Evolutionary conservation across 2,329 filamentous ascomycete species (phyloP).

Genomic region (Botrytis medusae): DNA sequence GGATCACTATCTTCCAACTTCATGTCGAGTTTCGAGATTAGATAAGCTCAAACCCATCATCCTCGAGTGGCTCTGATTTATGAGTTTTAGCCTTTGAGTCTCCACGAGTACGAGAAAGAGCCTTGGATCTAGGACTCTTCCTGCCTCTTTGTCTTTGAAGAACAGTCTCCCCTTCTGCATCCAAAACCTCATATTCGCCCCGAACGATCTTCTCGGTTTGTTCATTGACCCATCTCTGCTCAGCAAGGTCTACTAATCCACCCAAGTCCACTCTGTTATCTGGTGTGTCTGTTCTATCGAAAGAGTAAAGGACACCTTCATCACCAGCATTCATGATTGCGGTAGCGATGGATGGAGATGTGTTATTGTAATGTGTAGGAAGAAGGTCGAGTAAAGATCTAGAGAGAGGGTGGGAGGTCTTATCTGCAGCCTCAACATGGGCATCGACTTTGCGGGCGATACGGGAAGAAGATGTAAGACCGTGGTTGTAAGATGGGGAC

Average conservation of each 20-base stretch:
- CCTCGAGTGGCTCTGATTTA: slow-evolving; percentile 31
- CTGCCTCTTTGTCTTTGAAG: slow-evolving; percentile 33
- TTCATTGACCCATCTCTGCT: slow-evolving; percentile 37
- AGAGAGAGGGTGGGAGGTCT: slow-evolving; percentile 30
- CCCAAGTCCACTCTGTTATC: slow-evolving; percentile 34
- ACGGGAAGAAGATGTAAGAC: slow-evolving; percentile 24
- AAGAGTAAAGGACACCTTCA: slow-evolving; percentile 37
- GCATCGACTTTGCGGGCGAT: slow-evolving; percentile 32
- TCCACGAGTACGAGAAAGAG: slow-evolving; percentile 10
- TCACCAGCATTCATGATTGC: slow-evolving; percentile 27
- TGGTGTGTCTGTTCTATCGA: slow-evolving; percentile 36
- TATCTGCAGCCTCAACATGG: slow-evolving; percentile 30
- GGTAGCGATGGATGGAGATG: slow-evolving; percentile 29
- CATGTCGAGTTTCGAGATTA: slow-evolving; percentile 24
- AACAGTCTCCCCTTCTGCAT: slow-evolving; percentile 37
- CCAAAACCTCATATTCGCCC: slow-evolving; percentile 40
- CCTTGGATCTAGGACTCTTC: slow-evolving; percentile 37
- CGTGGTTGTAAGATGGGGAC: slow-evolving; percentile 27
- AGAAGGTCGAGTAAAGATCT: slow-evolving; percentile 38
- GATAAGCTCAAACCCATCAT: slow-evolving; percentile 40
- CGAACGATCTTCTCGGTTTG: slow-evolving; percentile 40
- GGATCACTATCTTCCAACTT: background rate
- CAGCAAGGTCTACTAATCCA: slow-evolving; percentile 38
- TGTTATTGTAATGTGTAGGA: slow-evolving; percentile 35
- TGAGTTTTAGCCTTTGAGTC: slow-evolving; percentile 15